phyloP scores from a whole-genome alignment of 2,329 filamentous ascomycete genomes.

The Diaporthe citriasiana region DNA sequence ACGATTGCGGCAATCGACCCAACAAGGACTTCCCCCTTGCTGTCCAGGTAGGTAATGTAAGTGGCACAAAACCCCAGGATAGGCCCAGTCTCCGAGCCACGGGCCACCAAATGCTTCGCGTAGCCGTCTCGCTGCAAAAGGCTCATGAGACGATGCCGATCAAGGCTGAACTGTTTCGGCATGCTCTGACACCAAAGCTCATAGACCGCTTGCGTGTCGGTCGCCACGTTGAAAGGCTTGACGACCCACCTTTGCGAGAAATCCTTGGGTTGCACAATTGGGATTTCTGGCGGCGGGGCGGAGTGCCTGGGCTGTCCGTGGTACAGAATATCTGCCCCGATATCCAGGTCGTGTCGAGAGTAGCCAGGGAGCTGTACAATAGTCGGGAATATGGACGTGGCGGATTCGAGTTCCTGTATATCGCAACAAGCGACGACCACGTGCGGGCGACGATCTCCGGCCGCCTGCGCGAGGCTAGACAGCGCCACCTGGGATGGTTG shows the following conservation, averaged over 20 bases:
- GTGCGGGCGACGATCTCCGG: conserved; percentile 64
- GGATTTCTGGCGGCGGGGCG: conserved; percentile 39
- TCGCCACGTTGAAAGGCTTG: conserved; percentile 56
- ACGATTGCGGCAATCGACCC: conserved; percentile 69
- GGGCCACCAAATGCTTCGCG: conserved; percentile 69
- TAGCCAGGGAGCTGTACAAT: conserved; percentile 66
- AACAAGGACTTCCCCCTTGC: conserved; percentile 64
- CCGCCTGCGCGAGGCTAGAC: conserved; percentile 59
- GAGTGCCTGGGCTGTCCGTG: conserved; percentile 45
- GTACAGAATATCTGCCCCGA: conserved; percentile 67
- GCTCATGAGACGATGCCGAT: conserved; percentile 57
- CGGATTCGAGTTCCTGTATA: conserved; percentile 55
- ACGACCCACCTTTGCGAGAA: conserved; percentile 58
- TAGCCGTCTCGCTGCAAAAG: conserved; percentile 69
- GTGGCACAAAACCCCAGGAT: conserved; percentile 72
- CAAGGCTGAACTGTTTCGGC: conserved; percentile 62
- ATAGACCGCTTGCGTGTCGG: conserved; percentile 58
- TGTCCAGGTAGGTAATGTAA: conserved; percentile 70
- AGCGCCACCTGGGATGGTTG: conserved; percentile 67
- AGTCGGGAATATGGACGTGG: conserved; percentile 63
- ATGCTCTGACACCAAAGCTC: conserved; percentile 63
- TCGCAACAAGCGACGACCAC: conserved; percentile 68
- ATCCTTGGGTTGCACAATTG: conserved; percentile 49
- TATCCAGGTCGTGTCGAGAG: conserved; percentile 60
- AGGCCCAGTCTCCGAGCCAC: conserved; percentile 58